Percentiles rank a stretch among this genome's conserved stretches.
phyloP scores from a whole-genome alignment of 768 basidiomycete species.

The Amanita jacksonii region DNA sequence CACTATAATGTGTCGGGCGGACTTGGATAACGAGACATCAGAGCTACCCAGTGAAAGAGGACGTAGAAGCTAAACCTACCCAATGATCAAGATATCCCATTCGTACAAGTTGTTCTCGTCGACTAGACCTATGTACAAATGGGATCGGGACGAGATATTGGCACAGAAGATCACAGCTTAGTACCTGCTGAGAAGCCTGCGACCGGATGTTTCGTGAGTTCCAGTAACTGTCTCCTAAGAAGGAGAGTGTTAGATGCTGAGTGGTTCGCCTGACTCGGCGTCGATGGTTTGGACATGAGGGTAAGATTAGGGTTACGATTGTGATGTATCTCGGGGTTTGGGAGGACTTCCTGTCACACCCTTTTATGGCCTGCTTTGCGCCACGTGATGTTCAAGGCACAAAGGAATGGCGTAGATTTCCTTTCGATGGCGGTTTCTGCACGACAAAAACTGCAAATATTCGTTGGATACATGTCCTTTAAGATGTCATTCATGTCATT shows the following conservation, averaged over 20 bases:
- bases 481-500: no score
- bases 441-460: no score
- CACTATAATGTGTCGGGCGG: conserved; percentile 92
- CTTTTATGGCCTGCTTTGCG: conserved; percentile 12
- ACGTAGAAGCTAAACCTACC: conserved; percentile 38
- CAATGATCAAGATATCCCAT: conserved; percentile 95
- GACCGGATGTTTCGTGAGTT: conserved; percentile 88
- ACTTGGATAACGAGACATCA: conserved; percentile 31
- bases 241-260: conserved; percentile 46
- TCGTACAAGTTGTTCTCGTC: conserved; percentile 93
- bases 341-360: neutral
- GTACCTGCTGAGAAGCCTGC: conserved; percentile 94
- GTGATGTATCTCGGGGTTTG: neutral
- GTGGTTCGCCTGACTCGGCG: conserved; percentile 17
- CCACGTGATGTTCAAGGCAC: conserved; percentile 4
- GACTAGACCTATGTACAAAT: conserved; percentile 59
- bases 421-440: no score
- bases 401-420: no score
- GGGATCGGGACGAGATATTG: conserved; percentile 19
- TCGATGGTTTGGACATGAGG: conserved; percentile 33
- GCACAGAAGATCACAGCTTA: conserved; percentile 16
- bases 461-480: no score
- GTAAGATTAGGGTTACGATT: neutral
- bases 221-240: conserved; percentile 68
- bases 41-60: no score